A percentile compares a stretch with the other conserved stretches of the same genome.
Conservation (phyloP, 441 rosid species). For the Arabidopsis hybrid region DNA sequence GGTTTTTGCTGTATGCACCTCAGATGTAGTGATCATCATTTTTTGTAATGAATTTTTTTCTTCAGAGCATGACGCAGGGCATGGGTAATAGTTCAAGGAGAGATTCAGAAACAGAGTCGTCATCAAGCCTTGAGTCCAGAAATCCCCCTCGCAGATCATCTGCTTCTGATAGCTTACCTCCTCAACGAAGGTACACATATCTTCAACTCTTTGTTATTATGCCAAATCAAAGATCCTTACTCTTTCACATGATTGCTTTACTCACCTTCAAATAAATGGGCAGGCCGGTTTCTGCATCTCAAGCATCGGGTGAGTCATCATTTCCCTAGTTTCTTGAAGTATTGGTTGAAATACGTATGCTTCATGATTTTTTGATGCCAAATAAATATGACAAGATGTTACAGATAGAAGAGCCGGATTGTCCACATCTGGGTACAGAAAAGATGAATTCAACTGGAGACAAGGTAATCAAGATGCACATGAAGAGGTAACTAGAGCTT, state of each 20-base stretch:
- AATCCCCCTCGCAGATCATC: slow-evolving; percentile 75
- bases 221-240: slow-evolving; percentile 1
- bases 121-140: slow-evolving; percentile 73
- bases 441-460: slow-evolving; percentile 89
- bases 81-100: slow-evolving; percentile 72
- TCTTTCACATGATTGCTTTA: slow-evolving; percentile 27
- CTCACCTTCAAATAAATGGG: slow-evolving; percentile 9
- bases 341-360: slow-evolving; percentile 1
- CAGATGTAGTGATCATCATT: slow-evolving; percentile 19
- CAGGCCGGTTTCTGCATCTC: slow-evolving; percentile 71
- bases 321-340: slow-evolving; percentile 8
- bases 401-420: slow-evolving; percentile 90
- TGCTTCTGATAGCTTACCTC: slow-evolving; percentile 92
- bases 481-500: slow-evolving; percentile 82
- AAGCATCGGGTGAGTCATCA: slow-evolving; percentile 71
- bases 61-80: slow-evolving; percentile 71
- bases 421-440: slow-evolving; percentile 73
- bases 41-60: background rate
- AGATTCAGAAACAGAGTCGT: slow-evolving; percentile 64
- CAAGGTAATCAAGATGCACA: slow-evolving; percentile 68
- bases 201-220: slow-evolving; percentile 9
- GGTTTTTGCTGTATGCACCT: background rate
- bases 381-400: background rate
- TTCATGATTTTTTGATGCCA: slow-evolving; percentile 34
- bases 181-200: slow-evolving; percentile 73